Evolutionary conservation across 768 basidiomycete genomes (phyloP).

Genomic region (Solioccasus polychromus): DNA sequence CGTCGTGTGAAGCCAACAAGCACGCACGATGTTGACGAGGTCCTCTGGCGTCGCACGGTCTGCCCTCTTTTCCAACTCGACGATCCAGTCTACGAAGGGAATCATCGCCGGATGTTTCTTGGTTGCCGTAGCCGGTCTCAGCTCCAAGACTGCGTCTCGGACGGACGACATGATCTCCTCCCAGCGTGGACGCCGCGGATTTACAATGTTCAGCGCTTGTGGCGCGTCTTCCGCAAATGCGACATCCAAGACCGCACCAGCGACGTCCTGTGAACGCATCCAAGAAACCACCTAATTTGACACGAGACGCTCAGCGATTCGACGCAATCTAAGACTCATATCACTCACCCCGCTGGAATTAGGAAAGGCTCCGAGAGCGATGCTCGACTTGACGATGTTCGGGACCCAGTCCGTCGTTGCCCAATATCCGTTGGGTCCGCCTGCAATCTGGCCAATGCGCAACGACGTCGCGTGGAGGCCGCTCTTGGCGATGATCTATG

Average conservation of each 20-base stretch:
- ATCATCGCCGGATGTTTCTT: slow-evolving; percentile 18
- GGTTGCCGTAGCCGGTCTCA: slow-evolving; percentile 2
- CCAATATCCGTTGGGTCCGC: slow-evolving; percentile 35
- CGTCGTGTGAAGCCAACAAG: background rate
- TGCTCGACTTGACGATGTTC: slow-evolving; percentile 32
- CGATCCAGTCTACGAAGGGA: slow-evolving; percentile 31
- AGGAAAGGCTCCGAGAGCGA: no score
- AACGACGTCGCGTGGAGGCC: slow-evolving; percentile 24
- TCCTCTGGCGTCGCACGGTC: slow-evolving; percentile 11
- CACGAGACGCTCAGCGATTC: no score
- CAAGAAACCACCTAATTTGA: slow-evolving; percentile 29
- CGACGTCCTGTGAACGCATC: slow-evolving; percentile 37
- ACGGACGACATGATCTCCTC: slow-evolving; percentile 23
- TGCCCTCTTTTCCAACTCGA: slow-evolving; percentile 23
- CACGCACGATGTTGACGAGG: slow-evolving; percentile 6
- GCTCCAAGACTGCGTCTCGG: slow-evolving; percentile 14
- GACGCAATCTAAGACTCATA: no score
- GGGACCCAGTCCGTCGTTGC: slow-evolving; percentile 36
- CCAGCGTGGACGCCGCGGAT: slow-evolving; percentile 36
- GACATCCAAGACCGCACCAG: slow-evolving; percentile 32
- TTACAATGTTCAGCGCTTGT: no score
- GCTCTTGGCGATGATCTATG: slow-evolving; percentile 25
- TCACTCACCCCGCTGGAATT: slow-evolving; percentile 35
- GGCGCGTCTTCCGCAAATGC: slow-evolving; percentile 24
- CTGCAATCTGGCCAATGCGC: slow-evolving; percentile 34